These are phyloP conservation scores for Vitis hybrid DNA, from an alignment of 177 flowering plant species.

Conservation along the genomic window DNA sequence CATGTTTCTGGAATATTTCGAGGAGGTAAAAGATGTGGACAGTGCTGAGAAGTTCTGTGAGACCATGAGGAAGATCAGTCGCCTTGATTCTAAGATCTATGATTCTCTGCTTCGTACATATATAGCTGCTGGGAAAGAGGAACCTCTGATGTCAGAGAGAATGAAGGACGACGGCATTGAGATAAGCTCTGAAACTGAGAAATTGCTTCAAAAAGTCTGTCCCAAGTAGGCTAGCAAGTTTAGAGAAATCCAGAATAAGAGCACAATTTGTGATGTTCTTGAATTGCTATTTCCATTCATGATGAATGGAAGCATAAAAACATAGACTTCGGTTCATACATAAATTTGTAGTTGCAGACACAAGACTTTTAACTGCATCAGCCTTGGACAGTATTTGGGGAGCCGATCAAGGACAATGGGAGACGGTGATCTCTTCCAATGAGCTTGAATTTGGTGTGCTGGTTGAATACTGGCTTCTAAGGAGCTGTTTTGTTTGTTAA, in stretches of 20 bases:
- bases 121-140: slow-evolving; percentile 12
- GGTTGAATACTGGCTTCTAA: too few species aligned
- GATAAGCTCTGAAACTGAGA: slow-evolving; percentile 8
- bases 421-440: too few species aligned
- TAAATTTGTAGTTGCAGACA: not conserved
- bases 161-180: slow-evolving; percentile 7
- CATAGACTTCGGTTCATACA: not conserved
- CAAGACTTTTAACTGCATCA: too few species aligned
- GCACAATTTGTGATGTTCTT: not conserved
- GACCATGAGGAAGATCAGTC: slow-evolving; percentile 21
- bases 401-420: too few species aligned
- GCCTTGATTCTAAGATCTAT: slow-evolving; percentile 8
- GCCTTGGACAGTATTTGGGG: too few species aligned
- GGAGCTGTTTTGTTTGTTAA: too few species aligned
- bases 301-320: not conserved
- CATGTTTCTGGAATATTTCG: slow-evolving; percentile 27
- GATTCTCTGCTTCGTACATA: slow-evolving; percentile 15
- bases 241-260: not conserved
- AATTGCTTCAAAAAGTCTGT: slow-evolving; percentile 10
- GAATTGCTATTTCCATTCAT: not conserved
- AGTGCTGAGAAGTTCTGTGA: slow-evolving; percentile 20
- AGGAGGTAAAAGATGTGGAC: slow-evolving; percentile 24
- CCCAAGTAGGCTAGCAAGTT: not conserved
- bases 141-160: slow-evolving; percentile 4
- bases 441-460: too few species aligned